A percentile compares a stretch with the other conserved stretches of the same genome.
These are phyloP conservation scores for Sugiyamaella floridensis DNA, from an alignment of 805 yeast genomes.

Conservation along the genomic window DNA sequence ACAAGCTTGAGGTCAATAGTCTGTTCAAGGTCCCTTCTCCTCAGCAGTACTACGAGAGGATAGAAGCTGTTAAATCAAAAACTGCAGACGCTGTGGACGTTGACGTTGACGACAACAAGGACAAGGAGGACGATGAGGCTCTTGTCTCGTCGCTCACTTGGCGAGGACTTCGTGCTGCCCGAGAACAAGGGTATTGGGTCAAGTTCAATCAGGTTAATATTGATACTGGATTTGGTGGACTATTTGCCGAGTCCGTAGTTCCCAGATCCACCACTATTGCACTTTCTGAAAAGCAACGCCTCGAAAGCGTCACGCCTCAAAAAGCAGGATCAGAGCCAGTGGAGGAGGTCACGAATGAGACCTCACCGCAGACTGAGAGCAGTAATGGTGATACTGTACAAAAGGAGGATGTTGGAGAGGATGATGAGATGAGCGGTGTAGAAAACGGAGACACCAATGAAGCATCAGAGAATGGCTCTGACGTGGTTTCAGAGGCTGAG, in stretches of 20 bases:
- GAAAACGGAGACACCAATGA: constrained; percentile 8
- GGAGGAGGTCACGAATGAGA: constrained; percentile 10
- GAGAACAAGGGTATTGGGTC: constrained; percentile 32
- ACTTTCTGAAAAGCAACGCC: constrained; percentile 2
- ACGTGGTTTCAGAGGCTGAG: neutral
- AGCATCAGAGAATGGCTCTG: neutral
- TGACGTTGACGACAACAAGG: constrained; percentile 21
- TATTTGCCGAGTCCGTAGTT: constrained; percentile 27
- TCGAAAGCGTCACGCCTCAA: neutral
- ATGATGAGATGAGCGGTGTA: constrained; percentile 1
- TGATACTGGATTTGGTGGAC: constrained; percentile 33
- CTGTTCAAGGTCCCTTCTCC: constrained; percentile 21
- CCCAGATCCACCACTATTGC: constrained; percentile 3
- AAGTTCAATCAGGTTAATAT: constrained; percentile 34
- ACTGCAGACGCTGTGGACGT: constrained; percentile 3
- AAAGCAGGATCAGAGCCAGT: constrained; percentile 1
- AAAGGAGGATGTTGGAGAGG: constrained; percentile 13
- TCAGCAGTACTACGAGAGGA: constrained; percentile 14
- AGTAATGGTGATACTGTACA: constrained; percentile 10
- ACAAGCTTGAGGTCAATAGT: constrained; percentile 22
- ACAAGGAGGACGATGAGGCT: neutral
- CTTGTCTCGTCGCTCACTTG: constrained; percentile 30
- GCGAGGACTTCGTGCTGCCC: constrained; percentile 39
- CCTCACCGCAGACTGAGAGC: constrained; percentile 7
- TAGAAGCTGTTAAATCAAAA: constrained; percentile 2